Base-by-base conservation (phyloP, 306 rosid genomes). In the Medicago arabica region DNA sequence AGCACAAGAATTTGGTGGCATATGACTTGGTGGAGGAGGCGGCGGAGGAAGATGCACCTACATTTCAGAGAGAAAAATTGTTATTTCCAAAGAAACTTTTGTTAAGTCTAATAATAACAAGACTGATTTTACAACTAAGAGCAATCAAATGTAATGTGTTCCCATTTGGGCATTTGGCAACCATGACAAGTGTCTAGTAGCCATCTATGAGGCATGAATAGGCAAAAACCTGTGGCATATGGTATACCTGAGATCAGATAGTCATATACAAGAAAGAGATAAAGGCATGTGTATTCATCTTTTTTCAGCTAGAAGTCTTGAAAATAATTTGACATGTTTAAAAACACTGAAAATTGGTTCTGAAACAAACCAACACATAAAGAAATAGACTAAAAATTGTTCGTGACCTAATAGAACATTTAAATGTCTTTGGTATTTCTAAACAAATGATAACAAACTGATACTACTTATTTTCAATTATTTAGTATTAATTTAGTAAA, bases 41-140 rank as follows among this genome's bases (percentile, higher is more conserved):
- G 91, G 96, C 70, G 97, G 97, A 82, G 97, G 96, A 75, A 92
- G 93, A 72, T 81, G 87, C 66, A 77, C 89, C 99, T 92, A 81
- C 83, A 87, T 74, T 67, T 80, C 21, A 50, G 69, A 83, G 66
- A 69, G 40, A 28, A 59, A 21, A 23, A 75, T 74, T 71, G 81
- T 82, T 57, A 83, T 67, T 40, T 54, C 59, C 40, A 38, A 75
- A 39, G 34, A 77, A 23, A 40, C 31, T 15, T 67, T 5, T 74
- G 51, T 61, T 51, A 61, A 46, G 79, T 67, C 40, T 25, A n/a
- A 39, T 16, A 47, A 0, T 23, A 23, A 80, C 36, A 31, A 31
- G 36, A 31, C 36, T 3, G 6, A 31, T 31, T 31, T 31, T 23
- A 23, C 28, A 23, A 50, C 44, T 63, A 58, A 21, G 19, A 61